Percentiles rank a stretch among this genome's conserved stretches.
Conservation (phyloP, 345 rosid species). For the Salix brachista region DNA sequence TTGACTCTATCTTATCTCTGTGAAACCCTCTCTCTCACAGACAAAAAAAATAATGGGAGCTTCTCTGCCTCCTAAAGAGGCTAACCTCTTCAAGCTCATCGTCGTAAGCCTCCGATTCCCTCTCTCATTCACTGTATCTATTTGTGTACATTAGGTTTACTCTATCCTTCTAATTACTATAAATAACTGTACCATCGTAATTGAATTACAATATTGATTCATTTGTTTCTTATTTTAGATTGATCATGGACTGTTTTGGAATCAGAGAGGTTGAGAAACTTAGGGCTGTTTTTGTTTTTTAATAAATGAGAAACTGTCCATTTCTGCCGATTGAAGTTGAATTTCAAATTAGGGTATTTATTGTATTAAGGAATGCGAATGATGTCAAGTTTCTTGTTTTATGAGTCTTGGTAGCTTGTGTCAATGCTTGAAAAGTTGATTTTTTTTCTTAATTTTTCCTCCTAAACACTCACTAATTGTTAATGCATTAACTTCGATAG, state of each 20-base stretch:
- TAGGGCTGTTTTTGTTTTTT: background rate
- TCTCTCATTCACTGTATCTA: background rate
- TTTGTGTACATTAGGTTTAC: background rate
- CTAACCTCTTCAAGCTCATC: conserved; percentile 99
- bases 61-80: conserved; percentile 97
- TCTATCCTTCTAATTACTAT: background rate
- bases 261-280: background rate
- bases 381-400: background rate
- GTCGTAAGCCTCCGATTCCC: conserved; percentile 61
- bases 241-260: background rate
- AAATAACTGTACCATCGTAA: background rate
- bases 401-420: background rate
- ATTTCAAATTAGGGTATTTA: background rate
- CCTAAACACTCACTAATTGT: background rate
- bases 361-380: background rate
- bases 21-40: conserved; percentile 11
- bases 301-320: background rate
- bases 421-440: background rate
- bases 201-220: background rate
- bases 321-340: background rate
- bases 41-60: conserved; percentile 71
- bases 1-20: background rate
- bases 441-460: background rate
- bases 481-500: background rate
- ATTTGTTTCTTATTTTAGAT: background rate